Base-by-base conservation (phyloP, 1,284 basidiomycete species). In the Ustilago trichophora region DNA sequence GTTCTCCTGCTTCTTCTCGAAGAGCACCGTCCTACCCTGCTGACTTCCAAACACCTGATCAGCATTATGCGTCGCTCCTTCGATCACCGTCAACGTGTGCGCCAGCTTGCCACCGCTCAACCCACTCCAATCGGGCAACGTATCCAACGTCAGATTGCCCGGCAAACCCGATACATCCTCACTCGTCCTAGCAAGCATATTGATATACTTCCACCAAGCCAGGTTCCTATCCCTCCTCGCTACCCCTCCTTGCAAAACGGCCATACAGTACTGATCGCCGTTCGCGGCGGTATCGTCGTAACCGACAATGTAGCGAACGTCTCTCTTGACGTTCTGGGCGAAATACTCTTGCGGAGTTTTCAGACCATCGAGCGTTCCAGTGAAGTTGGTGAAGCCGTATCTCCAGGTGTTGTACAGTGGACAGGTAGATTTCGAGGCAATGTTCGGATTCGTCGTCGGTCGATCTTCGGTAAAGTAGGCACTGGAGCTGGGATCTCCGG, bases 231-330 rank as follows among this genome's bases (percentile, higher is more conserved):
- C 76, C 4, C 78, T 47, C 1, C 79, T 52, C 11, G 63, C 60
- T 0, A 52, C 46, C 6, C 79, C 79, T 22, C 79, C 79, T 43
- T 78, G 78, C 4, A 78, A 51, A 6, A 71, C 27, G 5, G 78
- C 79, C 77, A 78, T 78, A 49, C 79, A 80, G 58, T 73, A 72
- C 40, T 76, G 73, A 38, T 81, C 79, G 15, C 79, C 79, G 34
- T 22, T 53, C 2, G 35, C 31, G 0, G 41, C 36, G 1, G 63
- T 65, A 49, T 81, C 79, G 40, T 77, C 40, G 38, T 70, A 55
- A 0, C 77, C 78, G 12, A 81, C 68, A 27, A 81, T 59, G 60
- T 72, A 73, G 27, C 79, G 53, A 0, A 81, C 72, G 43, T 81
- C 79, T 11, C 79, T 67, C 5, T 19, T 42, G 27, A 76, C 53